A percentile compares a stretch with the other conserved stretches of the same genome.
These are phyloP conservation scores for Periglandula ipomoeae DNA, from an alignment of 2,329 filamentous ascomycete species.

Conservation along the genomic window DNA sequence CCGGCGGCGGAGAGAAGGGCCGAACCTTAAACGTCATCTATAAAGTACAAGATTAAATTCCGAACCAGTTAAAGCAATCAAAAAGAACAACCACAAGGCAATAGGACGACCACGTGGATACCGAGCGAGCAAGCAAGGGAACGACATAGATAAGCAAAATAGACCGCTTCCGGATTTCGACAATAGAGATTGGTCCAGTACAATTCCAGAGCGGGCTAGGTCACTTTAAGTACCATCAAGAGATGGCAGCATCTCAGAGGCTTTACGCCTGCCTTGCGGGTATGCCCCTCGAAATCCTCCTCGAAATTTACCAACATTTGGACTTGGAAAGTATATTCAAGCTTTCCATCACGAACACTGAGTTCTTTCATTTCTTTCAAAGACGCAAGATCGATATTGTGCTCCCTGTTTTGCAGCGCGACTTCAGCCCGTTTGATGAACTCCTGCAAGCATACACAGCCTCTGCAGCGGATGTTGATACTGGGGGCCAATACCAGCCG, in stretches of 20 bases:
- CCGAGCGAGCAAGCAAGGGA: not conserved
- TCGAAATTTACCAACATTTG: constrained; percentile 38
- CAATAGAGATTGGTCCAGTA: no score
- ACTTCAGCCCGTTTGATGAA: constrained; percentile 35
- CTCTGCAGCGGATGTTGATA: constrained; percentile 25
- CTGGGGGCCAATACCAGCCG: constrained; percentile 26
- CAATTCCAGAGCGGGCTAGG: not conserved
- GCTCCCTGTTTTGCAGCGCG: constrained; percentile 29
- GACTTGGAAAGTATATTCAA: constrained; percentile 31
- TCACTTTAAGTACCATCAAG: not conserved
- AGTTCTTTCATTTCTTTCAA: constrained; percentile 31
- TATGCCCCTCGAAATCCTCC: constrained; percentile 37
- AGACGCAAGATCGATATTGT: constrained; percentile 32
- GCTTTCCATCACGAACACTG: constrained; percentile 27
- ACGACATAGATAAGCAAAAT: not conserved
- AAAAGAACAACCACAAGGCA: not conserved
- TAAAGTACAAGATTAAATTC: no score
- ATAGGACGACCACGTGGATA: not conserved
- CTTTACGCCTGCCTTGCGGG: constrained; percentile 15
- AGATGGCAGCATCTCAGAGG: constrained; percentile 13
- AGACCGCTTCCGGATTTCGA: no score
- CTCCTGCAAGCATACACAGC: constrained; percentile 39
- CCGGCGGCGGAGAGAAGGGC: not conserved
- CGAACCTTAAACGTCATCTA: no score
- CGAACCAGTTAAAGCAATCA: not conserved